Base-by-base conservation (phyloP, 495 filamentous ascomycete genomes). In the Penicillium diatomitis region DNA sequence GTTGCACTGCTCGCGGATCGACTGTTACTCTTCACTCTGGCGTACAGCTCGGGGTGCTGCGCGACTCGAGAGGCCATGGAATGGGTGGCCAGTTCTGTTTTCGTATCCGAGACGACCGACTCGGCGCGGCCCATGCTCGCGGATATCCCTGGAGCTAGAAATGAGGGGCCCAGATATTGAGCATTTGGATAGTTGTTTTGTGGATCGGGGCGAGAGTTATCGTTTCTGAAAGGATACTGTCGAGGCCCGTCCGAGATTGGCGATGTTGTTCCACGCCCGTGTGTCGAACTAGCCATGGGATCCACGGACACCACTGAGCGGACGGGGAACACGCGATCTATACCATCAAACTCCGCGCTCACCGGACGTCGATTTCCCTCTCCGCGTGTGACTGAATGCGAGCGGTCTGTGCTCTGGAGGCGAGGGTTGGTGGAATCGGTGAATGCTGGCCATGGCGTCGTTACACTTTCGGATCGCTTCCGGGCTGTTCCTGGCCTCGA, bases 311-410 rank as follows among this genome's bases (percentile, higher is more conserved):
- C 78, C 29, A 87, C 82, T 8, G 85, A 90, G 34, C 85, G 79
- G n/a, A 94, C 85, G 8, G 88, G 88, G 49, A 89, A 95, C 20
- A 95, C 84, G 29, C 85, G 77, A 55, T 91, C 86, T 6, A 72
- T 65, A 11, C 62, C 60, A 38, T 68, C 69, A 28, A 54, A 59
- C 3, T 49, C 48, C 4, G 50, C 31, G 34, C 46, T 41, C 3
- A 48, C 36, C 32, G 46, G 33, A 31, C 43, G 39, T 38, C 38
- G 49, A 5, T 40, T 44, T n/a, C 30, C 31, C 7, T 57, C 42
- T 5, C 50, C 8, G n/a, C 46, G 45, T 30, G 54, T 39, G 4
- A 47, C 46, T 0, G 60, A 60, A 8, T 60, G 60, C 4, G 60
- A 46, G 8, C 57, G 60, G 28, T 63, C 54, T 46, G 53, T 52